Percentiles rank a stretch among this genome's conserved stretches.
Conservation (phyloP, 352 stramenopile genomes). For the Aphanomyces cochlioides region DNA sequence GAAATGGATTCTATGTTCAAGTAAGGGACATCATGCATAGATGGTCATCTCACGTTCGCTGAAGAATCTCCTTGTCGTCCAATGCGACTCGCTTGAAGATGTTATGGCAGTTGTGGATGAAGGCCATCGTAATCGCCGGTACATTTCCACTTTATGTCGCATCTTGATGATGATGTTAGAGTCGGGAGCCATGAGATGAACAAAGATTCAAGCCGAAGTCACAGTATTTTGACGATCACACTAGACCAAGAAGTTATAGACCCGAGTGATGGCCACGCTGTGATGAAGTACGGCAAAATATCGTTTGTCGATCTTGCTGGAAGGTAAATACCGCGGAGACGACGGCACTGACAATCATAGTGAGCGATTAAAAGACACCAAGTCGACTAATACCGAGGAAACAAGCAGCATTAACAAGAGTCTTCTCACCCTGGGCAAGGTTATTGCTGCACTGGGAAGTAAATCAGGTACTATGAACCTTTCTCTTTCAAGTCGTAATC, state of each 20-base stretch:
- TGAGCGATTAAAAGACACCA: conserved; percentile 70
- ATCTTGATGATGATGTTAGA: conserved; percentile 21
- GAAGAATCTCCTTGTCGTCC: conserved; percentile 64
- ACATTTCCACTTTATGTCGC: background rate
- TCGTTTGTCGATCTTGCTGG: conserved; percentile 79
- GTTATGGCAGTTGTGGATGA: conserved; percentile 71
- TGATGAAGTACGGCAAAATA: conserved; percentile 68
- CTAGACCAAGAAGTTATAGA: conserved; percentile 56
- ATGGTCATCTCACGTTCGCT: background rate
- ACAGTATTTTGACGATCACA: conserved; percentile 72
- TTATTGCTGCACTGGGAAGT: conserved; percentile 70
- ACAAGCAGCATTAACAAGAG: conserved; percentile 84
- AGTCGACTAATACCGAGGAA: conserved; percentile 65
- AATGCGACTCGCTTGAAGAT: conserved; percentile 69
- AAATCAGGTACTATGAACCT: conserved; percentile 32
- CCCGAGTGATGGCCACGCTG: conserved; percentile 44
- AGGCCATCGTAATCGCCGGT: conserved; percentile 57
- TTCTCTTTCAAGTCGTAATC: conserved; percentile 7
- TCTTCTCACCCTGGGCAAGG: conserved; percentile 75
- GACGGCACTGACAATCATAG: conserved; percentile 14
- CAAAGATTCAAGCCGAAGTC: conserved; percentile 72
- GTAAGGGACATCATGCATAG: conserved; percentile 4
- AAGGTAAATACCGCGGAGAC: conserved; percentile 30
- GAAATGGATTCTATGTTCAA: conserved; percentile 68
- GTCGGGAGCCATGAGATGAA: conserved; percentile 74